Conservation (phyloP, 1,139 yeast genomes). For the Groenewaldozyma sp. region DNA sequence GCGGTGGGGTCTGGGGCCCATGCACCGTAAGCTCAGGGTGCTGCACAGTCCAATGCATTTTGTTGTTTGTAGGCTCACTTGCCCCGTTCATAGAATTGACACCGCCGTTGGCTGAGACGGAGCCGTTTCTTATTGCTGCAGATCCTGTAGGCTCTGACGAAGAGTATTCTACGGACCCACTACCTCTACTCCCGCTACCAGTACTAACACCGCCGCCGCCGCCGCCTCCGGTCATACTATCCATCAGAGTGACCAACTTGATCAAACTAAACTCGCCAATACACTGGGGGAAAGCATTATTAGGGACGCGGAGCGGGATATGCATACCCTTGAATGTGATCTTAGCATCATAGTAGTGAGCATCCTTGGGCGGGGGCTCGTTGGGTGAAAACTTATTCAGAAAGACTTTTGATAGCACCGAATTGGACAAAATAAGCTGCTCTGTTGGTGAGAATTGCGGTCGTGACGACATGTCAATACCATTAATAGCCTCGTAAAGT, state of each 20-base stretch:
- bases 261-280: conserved; percentile 28
- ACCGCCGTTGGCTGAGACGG: too few relatives aligned
- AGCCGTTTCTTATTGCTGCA: neutral
- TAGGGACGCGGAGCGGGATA: conserved; percentile 30
- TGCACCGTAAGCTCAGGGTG: conserved; percentile 38
- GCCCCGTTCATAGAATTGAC: neutral
- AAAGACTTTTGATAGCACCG: conserved; percentile 25
- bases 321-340: conserved; percentile 26
- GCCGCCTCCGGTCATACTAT: conserved; percentile 2
- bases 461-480: conserved; percentile 26
- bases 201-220: neutral
- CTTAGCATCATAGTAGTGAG: conserved; percentile 28
- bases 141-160: neutral
- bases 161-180: conserved; percentile 2
- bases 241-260: conserved; percentile 19
- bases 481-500: conserved; percentile 34
- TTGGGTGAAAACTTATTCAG: conserved; percentile 21
- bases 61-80: conserved; percentile 3
- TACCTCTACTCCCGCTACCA: conserved; percentile 13
- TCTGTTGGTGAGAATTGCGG: conserved; percentile 26
- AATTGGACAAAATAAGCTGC: conserved; percentile 24
- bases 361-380: conserved; percentile 17
- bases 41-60: conserved; percentile 7
- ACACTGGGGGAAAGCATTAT: conserved; percentile 26
- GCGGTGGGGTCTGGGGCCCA: conserved; percentile 52